Evolutionary conservation across 129 eudicot genomes (phyloP), one percentile per base, ranked within the genome.

Genomic region (Logfia minima): DNA sequence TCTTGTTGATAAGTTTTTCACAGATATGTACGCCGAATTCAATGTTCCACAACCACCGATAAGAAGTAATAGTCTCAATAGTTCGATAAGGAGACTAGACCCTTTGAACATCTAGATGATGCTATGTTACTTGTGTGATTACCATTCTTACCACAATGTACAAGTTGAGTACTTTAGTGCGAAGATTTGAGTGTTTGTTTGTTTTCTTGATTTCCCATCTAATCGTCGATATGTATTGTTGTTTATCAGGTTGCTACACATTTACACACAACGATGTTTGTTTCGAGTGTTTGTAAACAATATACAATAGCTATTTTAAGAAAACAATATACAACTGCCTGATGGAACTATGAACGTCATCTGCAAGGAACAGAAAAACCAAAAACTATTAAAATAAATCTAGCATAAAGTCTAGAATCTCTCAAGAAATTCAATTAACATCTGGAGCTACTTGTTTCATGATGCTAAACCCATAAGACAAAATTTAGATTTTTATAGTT

Each of bases 11-110:
- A 89, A 86, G 8, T 94, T 94, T 78, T 91, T 91, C 83, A 89
- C 86, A 85, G 98, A 91, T 74, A 94, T 91, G 97, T 85, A 91
- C 67, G 64, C 89, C 3, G 97, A 94, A 28, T 89, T 79, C 85
- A 66, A 53, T 35, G 65, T 83, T 35, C 90, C 87, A 2, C 79
- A 84, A 60, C 93, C 89, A 39, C 85, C 90, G 0, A 70, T 75
- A 26, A 84, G 76, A 73, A 74, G 74, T 60, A 68, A 59, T 52
- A 82, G 88, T 56, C 53, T 71, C 63, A 82, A 76, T 64, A 74
- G 83, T 60, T 88, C 95, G 4, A 79, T 78, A 82, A 81, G 92
- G 78, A 85, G 85, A 56, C 71, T 89, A 55, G 83, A 81, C 62
- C 83, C 97, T 48, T 68, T 79, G 78, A 74, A 70, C 53, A 67